Evolutionary conservation across 768 basidiomycete genomes (phyloP).

Genomic region (Rhodotorula sphaerocarpa): DNA sequence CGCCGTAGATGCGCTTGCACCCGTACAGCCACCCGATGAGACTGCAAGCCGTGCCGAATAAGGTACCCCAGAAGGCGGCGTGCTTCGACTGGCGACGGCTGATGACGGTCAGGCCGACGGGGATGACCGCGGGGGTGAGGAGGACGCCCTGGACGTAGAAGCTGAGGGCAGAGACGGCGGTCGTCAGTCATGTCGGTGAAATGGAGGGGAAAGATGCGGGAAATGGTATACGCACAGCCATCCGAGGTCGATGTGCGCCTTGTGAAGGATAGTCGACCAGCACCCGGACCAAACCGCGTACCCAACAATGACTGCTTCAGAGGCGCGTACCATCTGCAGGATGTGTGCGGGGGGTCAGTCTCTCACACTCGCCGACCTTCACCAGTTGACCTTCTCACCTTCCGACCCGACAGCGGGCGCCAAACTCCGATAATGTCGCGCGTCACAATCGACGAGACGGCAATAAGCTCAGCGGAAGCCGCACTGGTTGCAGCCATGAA

Average conservation of each 20-base stretch:
- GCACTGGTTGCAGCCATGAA: slow-evolving; percentile 59
- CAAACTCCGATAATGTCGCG: slow-evolving; percentile 85
- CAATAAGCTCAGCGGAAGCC: slow-evolving; percentile 82
- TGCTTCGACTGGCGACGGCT: slow-evolving; percentile 77
- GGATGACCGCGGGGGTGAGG: slow-evolving; percentile 22
- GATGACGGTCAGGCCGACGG: slow-evolving; percentile 69
- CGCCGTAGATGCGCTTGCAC: slow-evolving; percentile 24
- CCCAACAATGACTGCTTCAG: slow-evolving; percentile 8
- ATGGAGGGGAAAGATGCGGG: neutral
- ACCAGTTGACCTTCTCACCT: slow-evolving; percentile 25
- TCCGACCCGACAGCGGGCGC: slow-evolving; percentile 64
- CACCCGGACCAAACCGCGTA: slow-evolving; percentile 18
- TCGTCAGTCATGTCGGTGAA: no score
- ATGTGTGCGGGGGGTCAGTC: no score
- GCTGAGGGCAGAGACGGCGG: neutral
- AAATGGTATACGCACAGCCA: no score
- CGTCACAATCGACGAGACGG: slow-evolving; percentile 71
- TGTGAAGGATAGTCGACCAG: slow-evolving; percentile 15
- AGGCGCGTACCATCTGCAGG: slow-evolving; percentile 4
- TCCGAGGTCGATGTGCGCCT: slow-evolving; percentile 17
- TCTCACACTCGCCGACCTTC: neutral
- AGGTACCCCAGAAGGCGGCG: slow-evolving; percentile 48
- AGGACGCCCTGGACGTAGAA: slow-evolving; percentile 26
- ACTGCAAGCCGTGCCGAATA: slow-evolving; percentile 5
- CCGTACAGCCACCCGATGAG: slow-evolving; percentile 21